phyloP scores from a whole-genome alignment of 176 grass and related monocot species.

The Themeda triandra region DNA sequence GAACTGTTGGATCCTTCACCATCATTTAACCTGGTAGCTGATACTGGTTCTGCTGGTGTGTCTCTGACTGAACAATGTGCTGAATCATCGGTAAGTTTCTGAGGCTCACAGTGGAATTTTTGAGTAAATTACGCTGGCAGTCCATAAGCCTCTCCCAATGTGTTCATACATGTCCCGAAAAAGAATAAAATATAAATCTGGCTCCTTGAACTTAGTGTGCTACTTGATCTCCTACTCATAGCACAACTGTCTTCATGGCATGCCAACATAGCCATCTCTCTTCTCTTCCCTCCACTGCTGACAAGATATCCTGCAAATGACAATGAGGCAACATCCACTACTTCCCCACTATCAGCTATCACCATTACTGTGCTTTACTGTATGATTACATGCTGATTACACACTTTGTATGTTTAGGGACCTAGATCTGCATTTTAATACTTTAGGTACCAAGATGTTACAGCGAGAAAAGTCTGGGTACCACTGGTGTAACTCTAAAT shows the following conservation, averaged over 20 bases:
- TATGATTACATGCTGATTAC: neutral
- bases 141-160: neutral
- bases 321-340: neutral
- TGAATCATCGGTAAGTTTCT: slow-evolving; percentile 55
- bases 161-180: neutral
- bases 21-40: slow-evolving; percentile 17
- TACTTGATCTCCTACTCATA: neutral
- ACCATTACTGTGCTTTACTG: neutral
- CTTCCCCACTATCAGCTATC: neutral
- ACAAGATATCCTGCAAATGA: neutral
- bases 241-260: neutral
- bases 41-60: neutral
- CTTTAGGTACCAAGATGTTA: neutral
- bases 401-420: neutral
- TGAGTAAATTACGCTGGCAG: neutral
- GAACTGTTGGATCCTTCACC: slow-evolving; percentile 48
- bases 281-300: neutral
- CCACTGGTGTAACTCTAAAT: neutral
- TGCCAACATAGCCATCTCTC: neutral
- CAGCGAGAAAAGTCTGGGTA: neutral
- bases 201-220: neutral
- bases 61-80: slow-evolving; percentile 24
- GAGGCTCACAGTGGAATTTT: neutral
- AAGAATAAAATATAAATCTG: neutral
- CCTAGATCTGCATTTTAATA: neutral